These are phyloP conservation scores for Selaginella moellendorffii DNA, from an alignment of 75 land plant genomes.

Conservation along the genomic window DNA sequence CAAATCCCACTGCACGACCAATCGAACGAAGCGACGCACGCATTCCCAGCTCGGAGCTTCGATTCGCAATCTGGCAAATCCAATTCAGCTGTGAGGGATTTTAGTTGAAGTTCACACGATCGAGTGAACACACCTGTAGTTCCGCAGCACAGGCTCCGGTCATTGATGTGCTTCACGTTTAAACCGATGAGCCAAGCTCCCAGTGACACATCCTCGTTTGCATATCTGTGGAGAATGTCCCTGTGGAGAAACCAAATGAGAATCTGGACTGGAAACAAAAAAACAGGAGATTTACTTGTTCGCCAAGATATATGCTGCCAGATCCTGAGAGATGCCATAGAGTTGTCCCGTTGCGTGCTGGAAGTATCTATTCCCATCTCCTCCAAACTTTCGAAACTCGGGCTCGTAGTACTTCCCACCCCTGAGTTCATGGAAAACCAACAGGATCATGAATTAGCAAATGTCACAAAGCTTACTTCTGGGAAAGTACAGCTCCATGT, in stretches of 20 bases:
- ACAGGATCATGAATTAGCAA: too few species aligned
- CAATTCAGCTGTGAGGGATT: too few species aligned
- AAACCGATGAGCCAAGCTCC: conserved; percentile 2
- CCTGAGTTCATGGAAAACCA: too few species aligned
- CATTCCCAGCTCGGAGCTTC: too few species aligned
- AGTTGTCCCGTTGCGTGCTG: conserved; percentile 2
- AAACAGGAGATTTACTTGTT: conserved; percentile 9
- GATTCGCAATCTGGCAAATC: too few species aligned
- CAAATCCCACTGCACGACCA: too few species aligned
- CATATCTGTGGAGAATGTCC: conserved; percentile 7
- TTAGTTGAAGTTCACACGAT: too few species aligned
- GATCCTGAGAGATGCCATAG: conserved; percentile 7
- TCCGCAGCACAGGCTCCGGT: conserved; percentile 7
- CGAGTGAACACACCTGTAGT: conserved; percentile 2
- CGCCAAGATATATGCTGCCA: conserved; percentile 4
- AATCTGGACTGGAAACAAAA: too few species aligned
- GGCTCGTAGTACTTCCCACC: conserved; percentile 7
- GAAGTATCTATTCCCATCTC: conserved; percentile 6
- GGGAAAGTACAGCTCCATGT: not conserved
- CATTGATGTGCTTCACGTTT: not conserved
- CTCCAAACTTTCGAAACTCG: conserved; percentile 2
- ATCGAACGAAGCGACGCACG: too few species aligned
- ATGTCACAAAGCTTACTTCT: conserved; percentile 11
- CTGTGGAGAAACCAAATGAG: conserved; percentile 6
- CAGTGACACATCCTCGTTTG: conserved; percentile 9